Percentiles rank a stretch among this genome's conserved stretches.
These are phyloP conservation scores for Rhizophagus prolifer DNA, from an alignment of 192 early-diverging fungal genomes.

Conservation along the genomic window DNA sequence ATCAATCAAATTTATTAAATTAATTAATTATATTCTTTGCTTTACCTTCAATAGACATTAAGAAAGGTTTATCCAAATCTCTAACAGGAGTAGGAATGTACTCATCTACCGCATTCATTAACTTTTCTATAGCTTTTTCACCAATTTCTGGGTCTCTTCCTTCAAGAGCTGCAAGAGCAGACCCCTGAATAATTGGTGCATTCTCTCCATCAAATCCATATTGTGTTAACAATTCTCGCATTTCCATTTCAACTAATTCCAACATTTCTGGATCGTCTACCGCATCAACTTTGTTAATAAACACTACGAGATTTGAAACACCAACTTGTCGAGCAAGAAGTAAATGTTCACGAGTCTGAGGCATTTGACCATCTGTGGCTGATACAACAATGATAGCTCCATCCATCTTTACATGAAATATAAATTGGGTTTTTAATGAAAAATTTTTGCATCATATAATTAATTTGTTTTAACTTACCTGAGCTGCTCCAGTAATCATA, in stretches of 20 bases:
- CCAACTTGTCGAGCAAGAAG: conserved; percentile 96
- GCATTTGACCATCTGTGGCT: conserved; percentile 98
- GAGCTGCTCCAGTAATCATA: conserved; percentile 97
- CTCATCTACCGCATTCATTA: conserved; percentile 91
- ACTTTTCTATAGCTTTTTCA: conserved; percentile 81
- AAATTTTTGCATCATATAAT: conserved; percentile 6
- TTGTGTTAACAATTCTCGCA: conserved; percentile 89
- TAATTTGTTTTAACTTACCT: conserved; percentile 45
- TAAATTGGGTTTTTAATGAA: background rate
- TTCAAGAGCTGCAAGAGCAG: conserved; percentile 94
- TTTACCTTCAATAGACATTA: conserved; percentile 93
- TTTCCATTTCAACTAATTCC: conserved; percentile 98
- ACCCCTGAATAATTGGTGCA: conserved; percentile 88
- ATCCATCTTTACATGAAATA: conserved; percentile 66
- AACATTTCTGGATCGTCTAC: conserved; percentile 96
- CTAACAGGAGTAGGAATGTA: conserved; percentile 89
- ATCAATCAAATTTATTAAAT: background rate
- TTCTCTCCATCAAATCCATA: conserved; percentile 94
- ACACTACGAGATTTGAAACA: conserved; percentile 89
- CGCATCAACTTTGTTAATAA: conserved; percentile 98
- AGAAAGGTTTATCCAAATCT: conserved; percentile 98
- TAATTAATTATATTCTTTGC: background rate
- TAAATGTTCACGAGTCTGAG: conserved; percentile 98
- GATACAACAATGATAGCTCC: conserved; percentile 98
- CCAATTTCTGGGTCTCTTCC: conserved; percentile 88